Evolutionary conservation across 768 basidiomycete genomes (phyloP).

Genomic region (Suillus paluster): DNA sequence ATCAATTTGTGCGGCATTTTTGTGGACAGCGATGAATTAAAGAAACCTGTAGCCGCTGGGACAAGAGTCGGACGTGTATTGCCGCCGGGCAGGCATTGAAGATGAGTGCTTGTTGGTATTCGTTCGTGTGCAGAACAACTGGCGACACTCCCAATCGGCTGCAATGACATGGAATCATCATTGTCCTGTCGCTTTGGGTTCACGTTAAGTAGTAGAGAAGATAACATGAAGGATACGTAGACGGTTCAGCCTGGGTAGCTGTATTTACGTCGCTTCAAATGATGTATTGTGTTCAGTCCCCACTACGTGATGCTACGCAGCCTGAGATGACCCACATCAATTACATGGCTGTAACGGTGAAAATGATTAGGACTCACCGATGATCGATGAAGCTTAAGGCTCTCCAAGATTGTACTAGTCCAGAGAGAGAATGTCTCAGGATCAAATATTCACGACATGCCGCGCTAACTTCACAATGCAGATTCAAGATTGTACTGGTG

Average conservation of each 20-base stretch:
- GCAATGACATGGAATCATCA: neutral
- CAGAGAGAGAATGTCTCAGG: too few species aligned
- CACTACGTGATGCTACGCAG: neutral
- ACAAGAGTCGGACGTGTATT: neutral
- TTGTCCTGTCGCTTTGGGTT: neutral
- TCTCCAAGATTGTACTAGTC: too few species aligned
- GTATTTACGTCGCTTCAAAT: too few species aligned
- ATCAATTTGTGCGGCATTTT: neutral
- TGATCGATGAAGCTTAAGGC: too few species aligned
- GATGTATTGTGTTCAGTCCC: neutral
- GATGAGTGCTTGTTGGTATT: neutral
- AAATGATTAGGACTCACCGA: too few species aligned
- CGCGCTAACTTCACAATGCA: too few species aligned
- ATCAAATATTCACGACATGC: too few species aligned
- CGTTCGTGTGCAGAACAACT: neutral
- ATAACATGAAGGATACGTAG: neutral
- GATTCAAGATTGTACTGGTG: too few species aligned
- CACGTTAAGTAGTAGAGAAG: neutral
- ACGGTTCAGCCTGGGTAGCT: neutral
- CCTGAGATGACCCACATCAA: too few species aligned
- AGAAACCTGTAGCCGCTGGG: neutral
- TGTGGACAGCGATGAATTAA: neutral
- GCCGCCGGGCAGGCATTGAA: neutral
- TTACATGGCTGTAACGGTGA: too few species aligned
- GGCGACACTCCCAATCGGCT: neutral